Base-by-base conservation (phyloP, 345 rosid species). In the Xanthoceras sorbifolium region DNA sequence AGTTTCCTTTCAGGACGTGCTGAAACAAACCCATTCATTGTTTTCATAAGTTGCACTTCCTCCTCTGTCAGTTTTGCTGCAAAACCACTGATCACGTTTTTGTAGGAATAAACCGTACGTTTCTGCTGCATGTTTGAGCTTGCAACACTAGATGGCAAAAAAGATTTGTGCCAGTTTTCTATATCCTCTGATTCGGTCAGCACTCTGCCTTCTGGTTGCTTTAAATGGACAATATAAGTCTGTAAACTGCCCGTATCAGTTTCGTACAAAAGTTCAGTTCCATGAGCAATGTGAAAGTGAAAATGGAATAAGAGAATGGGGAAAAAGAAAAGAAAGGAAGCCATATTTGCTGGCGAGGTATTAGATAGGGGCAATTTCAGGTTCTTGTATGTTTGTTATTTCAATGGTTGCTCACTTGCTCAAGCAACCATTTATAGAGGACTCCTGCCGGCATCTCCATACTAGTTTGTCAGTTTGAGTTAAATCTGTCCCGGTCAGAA, bases 171-270 rank as follows among this genome's bases (percentile, higher is more conserved):
- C 73, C 79, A 76, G 25, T 55, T 64, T 59, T 80, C 77, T 4
- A 80, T 18, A 32, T 80, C 85, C 36, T 72, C 80, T 4, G 12
- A 29, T 22, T 76, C 18, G 1, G 72, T 17, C 31, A 67, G 54
- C 46, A 38, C 25, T 44, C 70, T 67, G 63, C 64, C 80, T 18
- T 69, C 78, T 0, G 86, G 84, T 76, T 28, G 36, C 32, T 64
- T 64, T 18, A 88, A 85, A 57, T 75, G 85, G 72, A 84, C 79
- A 71, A 84, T 86, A 81, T 88, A 86, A 52, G 86, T 88, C n/a
- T 70, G 36, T 20, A 77, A 54, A n/a, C n/a, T 40, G 64, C 57
- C 55, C 14, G 67, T n/a, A 20, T 52, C 57, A 31, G 52, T 63
- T 15, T 40, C 12, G 7, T 50, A 59, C 25, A 54, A 28, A 38